Percentiles rank a stretch among this genome's conserved stretches.
Conservation (phyloP, 495 filamentous ascomycete species). For the Penicillium verhagenii region DNA sequence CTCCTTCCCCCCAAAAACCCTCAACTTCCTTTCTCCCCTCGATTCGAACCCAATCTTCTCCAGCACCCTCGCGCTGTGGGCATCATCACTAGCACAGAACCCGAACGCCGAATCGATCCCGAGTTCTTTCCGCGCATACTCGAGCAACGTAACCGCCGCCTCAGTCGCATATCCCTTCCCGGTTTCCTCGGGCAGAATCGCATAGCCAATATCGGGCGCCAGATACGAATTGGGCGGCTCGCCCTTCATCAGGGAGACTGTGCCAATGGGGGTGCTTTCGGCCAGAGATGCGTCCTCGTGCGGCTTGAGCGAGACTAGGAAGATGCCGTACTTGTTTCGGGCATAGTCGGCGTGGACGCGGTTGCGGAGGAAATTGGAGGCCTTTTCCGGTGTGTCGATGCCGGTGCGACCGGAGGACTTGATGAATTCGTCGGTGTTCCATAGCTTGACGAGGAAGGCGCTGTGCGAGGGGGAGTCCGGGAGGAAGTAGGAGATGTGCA, state of each 20-base stretch:
- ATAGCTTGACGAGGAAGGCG: slow-evolving; percentile 31
- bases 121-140: slow-evolving; percentile 16
- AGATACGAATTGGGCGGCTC: slow-evolving; percentile 18
- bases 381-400: slow-evolving; percentile 20
- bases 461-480: slow-evolving; percentile 19
- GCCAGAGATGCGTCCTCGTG: background rate
- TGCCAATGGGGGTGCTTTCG: slow-evolving; percentile 20
- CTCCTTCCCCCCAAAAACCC: slow-evolving; percentile 8
- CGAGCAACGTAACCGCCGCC: slow-evolving; percentile 21
- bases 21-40: slow-evolving; percentile 4
- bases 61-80: slow-evolving; percentile 5
- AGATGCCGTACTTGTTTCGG: slow-evolving; percentile 24
- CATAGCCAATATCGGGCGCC: slow-evolving; percentile 30
- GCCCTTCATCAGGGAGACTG: slow-evolving; percentile 23
- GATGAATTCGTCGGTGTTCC: slow-evolving; percentile 24
- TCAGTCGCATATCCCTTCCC: slow-evolving; percentile 37
- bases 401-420: slow-evolving; percentile 12
- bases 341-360: slow-evolving; percentile 20
- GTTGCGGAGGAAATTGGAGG: slow-evolving; percentile 14
- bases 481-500: slow-evolving; percentile 3
- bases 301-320: slow-evolving; percentile 19
- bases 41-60: slow-evolving; percentile 13
- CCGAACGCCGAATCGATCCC: slow-evolving; percentile 11
- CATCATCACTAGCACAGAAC: background rate
- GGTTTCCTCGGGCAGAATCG: slow-evolving; percentile 20